Evolutionary conservation across 805 yeast species (phyloP), one percentile per base, ranked within the genome.

Genomic region (Priceomyces carsonii): DNA sequence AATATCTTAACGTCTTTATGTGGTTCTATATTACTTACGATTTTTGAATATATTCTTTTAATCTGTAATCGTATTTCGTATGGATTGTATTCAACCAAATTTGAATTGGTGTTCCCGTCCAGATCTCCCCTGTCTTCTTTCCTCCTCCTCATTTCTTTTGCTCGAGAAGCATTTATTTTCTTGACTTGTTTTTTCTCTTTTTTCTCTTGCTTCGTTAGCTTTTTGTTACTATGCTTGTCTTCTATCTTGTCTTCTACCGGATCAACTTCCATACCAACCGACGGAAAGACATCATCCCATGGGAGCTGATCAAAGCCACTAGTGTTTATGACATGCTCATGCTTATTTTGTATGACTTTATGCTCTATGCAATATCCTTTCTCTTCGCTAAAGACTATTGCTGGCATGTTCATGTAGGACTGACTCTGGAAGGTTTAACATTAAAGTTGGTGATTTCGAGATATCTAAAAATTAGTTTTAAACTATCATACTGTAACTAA

Each of bases 221-320:
- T 49, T 32, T 36, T 40, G 26, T 24, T 24, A 31, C 15, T 26
- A 2, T 12, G 27, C 8, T 16, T 32, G 14, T 24, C 23, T 19
- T 30, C 40, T 14, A 21, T 43, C 5, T 29, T 34, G 15, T 31
- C 28, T 36, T 24, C 43, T 8, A 14, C n/a, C 5, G 17, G 34
- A 13, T 24, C 43, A n/a, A 16, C 43, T 8, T 33, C 39, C 14
- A 32, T 33, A 35, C 20, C 46, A 15, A 29, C 35, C 35, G 32
- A 19, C 9, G 18, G 29, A 14, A 34, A 5, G 26, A 26, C 23
- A n/a, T 35, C 29, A 28, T 35, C 28, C 43, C 43, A 39, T 10
- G 39, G 36, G 14, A 73, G 51, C 25, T 48, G 59, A 38, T 71
- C 75, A 43, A 73, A 66, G 9, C 79, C 79, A 45, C 61, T 61